Evolutionary conservation across 768 basidiomycete species (phyloP), one percentile per base, ranked within the genome.

Genomic region (Tulasnella sp.): DNA sequence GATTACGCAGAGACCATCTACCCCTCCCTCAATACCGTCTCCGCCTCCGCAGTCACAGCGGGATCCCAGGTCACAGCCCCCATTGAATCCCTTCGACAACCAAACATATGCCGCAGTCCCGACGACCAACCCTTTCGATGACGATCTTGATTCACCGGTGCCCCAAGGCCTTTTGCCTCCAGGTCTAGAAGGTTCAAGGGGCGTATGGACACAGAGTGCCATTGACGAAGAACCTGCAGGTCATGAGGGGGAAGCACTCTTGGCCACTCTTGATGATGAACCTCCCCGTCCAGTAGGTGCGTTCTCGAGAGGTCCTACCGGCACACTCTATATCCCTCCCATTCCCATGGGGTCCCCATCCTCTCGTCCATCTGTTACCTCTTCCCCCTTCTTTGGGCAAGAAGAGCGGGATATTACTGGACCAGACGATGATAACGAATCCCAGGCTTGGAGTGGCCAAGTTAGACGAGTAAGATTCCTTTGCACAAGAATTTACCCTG

Each of bases 121-220:
- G 27, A n/a, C 2, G 9, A 43, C 17, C 17, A 25, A 43, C 27
- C 32, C 19, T 17, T 52, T 35, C 43, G 54, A 56, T 35, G 54
- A 56, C 54, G 54, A 27, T n/a, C 19, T 56, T 12, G 54, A 56
- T 35, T 8, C 42, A 25, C 54, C 41, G n/a, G 39, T 29, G 6
- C 54, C 54, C 19, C 17, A 32, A 15, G 54, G 54, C 19, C 36
- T 56, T 15, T 42, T 56, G 29, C 54, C 54, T n/a, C 54, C 54
- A 4, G 54, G 39, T 14, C 27, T 31, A 6, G 54, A 50, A 27
- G 6, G 27, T 29, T 12, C 14, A 21, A 25, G 54, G 8, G 54
- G 1, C 15, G 29, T 1, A 15, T 42, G 54, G 43, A 56, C 31
- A 45, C 27, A 42, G 49, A 35, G 49, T 12, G 52, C n/a, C 15